These are phyloP conservation scores for Xerocomellus dryophilus DNA, from an alignment of 768 basidiomycete species.

Conservation along the genomic window DNA sequence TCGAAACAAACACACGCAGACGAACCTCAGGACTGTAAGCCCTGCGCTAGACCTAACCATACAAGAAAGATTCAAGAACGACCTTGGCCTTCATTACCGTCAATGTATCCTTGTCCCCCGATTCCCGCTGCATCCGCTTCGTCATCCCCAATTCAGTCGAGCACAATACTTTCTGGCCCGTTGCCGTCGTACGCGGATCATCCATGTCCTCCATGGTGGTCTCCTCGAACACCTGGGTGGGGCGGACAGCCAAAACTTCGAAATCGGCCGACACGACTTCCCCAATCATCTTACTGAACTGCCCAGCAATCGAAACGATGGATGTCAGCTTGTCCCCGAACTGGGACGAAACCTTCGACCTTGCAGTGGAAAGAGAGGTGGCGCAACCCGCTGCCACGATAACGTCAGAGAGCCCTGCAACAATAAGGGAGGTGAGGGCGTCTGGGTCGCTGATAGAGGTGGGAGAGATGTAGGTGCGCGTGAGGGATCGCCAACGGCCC, in stretches of 20 bases:
- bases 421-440: neutral
- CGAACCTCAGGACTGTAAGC: neutral
- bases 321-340: conserved; percentile 3
- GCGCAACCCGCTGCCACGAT: conserved; percentile 10
- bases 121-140: conserved; percentile 1
- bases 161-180: conserved; percentile 10
- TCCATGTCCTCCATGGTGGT: conserved; percentile 11
- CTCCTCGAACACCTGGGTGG: neutral
- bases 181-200: neutral
- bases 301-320: conserved; percentile 1
- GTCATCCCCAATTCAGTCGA: conserved; percentile 14
- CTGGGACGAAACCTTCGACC: neutral
- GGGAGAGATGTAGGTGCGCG: conserved; percentile 3
- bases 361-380: neutral
- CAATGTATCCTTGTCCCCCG: neutral
- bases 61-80: conserved; percentile 12
- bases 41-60: neutral
- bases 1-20: neutral
- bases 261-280: conserved; percentile 9
- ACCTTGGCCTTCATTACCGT: conserved; percentile 10
- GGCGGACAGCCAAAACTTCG: neutral
- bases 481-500: conserved; percentile 13
- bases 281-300: conserved; percentile 9
- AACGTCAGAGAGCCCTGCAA: conserved; percentile 5
- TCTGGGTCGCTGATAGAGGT: neutral